Evolutionary conservation across 305 asterid genomes (phyloP).

Genomic region (Rubia balearica): DNA sequence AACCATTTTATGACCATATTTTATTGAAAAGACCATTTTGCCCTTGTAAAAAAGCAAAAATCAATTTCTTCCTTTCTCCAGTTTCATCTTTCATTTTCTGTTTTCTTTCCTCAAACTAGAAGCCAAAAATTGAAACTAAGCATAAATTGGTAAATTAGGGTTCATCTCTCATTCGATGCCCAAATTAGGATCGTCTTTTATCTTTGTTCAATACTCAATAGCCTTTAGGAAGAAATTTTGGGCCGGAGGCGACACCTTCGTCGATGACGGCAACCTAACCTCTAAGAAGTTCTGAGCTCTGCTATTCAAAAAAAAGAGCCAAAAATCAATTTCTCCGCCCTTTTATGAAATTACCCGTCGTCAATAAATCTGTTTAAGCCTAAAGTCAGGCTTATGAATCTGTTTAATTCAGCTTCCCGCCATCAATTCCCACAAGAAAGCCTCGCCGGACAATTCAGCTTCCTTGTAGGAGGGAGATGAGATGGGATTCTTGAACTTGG

Average conservation of each 20-base stretch:
- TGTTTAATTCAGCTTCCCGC: too few relatives aligned
- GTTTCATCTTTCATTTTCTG: too few relatives aligned
- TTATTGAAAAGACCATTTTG: too few relatives aligned
- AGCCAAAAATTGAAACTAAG: not conserved
- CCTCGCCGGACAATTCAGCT: conserved; percentile 21
- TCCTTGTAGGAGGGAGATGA: conserved; percentile 2
- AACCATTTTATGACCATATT: too few relatives aligned
- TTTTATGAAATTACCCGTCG: too few relatives aligned
- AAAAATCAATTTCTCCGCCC: too few relatives aligned
- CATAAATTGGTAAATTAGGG: not conserved
- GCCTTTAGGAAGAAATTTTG: not conserved
- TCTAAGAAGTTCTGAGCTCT: conserved; percentile 36
- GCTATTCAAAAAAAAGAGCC: too few relatives aligned
- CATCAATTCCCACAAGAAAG: not conserved
- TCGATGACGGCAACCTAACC: conserved; percentile 29
- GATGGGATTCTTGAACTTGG: not conserved
- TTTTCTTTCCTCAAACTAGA: too few relatives aligned
- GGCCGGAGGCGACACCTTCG: conserved; percentile 22
- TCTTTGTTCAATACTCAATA: not conserved
- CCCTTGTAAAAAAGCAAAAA: too few relatives aligned
- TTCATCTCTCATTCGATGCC: not conserved
- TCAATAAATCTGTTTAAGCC: too few relatives aligned
- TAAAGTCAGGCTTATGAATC: too few relatives aligned
- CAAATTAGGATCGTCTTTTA: not conserved
- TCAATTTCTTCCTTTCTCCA: too few relatives aligned